Base-by-base conservation (phyloP, 192 early-diverging fungal species). In the Backusella tarrabulga region DNA sequence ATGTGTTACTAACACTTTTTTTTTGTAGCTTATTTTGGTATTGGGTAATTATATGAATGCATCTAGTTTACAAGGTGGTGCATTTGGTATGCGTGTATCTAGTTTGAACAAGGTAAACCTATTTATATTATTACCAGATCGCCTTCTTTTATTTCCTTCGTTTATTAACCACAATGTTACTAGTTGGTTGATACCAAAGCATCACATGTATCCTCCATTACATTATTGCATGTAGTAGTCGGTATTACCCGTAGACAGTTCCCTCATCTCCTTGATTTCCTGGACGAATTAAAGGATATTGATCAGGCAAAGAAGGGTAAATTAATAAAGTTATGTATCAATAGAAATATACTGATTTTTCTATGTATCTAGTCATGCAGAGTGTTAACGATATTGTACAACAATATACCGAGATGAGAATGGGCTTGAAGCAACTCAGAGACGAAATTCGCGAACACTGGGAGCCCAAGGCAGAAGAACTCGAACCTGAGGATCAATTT, bases 31-130 rank as follows among this genome's bases (percentile, higher is more conserved):
- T 46, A 90, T 94, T 67, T 81, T 95, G 46, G 86, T 90, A 35
- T 79, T 95, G 34, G 94, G 94, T 68, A 95, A 95, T 81, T 95
- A 89, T 80, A 95, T 95, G 94, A 95, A 95, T 75, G 92, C 90
- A 0, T 83, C 85, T 1, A 87, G 89, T 8, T 85, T 91, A 78
- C 90, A 93, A 69, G 94, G 94, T 34, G 93, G 92, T 23, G 94
- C 94, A 0, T 95, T 91, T 83, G 94, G 94, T 6, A 91, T 94
- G 72, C 92, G 90, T 80, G 92, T 95, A 73, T 81, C 88, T 12
- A 94, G 93, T 86, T 88, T 95, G 34, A 93, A 93, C 74, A 93
- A 93, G 79, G 86, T 86, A 82, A 60, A 50, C 0, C 63, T 1
- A 5, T 29, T 1, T 3, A 14, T 41, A 75, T 44, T 41, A 15